Evolutionary conservation across 371 early-diverging fungal species (phyloP), one percentile per base, ranked within the genome.

Genomic region (Syncephalastrum contaminatum): DNA sequence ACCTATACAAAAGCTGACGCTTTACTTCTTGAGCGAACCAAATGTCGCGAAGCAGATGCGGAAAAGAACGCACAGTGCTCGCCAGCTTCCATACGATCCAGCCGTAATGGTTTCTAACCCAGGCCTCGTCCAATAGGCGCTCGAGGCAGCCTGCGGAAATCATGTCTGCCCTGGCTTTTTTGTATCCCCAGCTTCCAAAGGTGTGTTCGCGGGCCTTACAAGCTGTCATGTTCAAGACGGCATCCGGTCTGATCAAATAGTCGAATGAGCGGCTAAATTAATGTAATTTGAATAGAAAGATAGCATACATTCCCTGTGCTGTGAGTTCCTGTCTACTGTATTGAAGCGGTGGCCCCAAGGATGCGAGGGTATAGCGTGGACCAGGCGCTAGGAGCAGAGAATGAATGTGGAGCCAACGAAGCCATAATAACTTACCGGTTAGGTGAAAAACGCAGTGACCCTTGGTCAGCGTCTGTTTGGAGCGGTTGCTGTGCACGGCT

Each of bases 1-100:
- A 82, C 84, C 87, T 59, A 48, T 83, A 89, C 6, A 62, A 44
- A 7, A 93, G 67, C 54, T 90, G 89, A 5, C 83, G 61, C 10
- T 86, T 14, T 0, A 91, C 79, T 24, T 61, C 66, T 12, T 56
- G 36, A 4, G 70, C 65, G n/a, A 49, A 68, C 80, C 87, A 89
- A 56, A 69, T 67, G 4, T 50, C 47, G 1, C 13, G 13, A 24
- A 72, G 70, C 12, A 67, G 39, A 10, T 71, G 46, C 5, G 90
- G 89, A 70, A 74, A 88, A 0, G 51, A 55, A 4, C 64, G 48
- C n/a, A 64, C 53, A 27, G 50, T 49, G 1, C 50, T 40, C 8
- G 64, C 64, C 15, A 64, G 20, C 41, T 54, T 58, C 59, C 64
- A 64, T 4, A 59, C 55, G 43, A 58, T 64, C 64, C 59, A 55